Evolutionary conservation across 2,329 filamentous ascomycete genomes (phyloP), one percentile per base, ranked within the genome.

Genomic region (Fusarium udum): DNA sequence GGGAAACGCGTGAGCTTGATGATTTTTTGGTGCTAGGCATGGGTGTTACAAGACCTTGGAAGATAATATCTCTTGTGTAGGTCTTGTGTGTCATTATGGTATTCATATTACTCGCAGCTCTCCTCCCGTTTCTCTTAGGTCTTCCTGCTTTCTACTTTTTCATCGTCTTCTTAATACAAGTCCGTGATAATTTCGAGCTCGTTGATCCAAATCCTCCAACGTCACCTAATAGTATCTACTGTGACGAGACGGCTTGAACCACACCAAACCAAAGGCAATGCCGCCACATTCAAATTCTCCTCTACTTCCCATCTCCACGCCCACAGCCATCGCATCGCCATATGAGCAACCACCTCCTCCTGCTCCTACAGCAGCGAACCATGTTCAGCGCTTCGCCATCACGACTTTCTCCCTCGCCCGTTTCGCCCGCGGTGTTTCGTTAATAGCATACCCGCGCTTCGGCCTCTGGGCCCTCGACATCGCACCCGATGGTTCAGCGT

Each of bases 401-500:
- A 55, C 67, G 9, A 60, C 72, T 39, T 78, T 81, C 26, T 73
- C 75, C 14, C 51, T 72, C 32, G 70, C 78, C 13, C 80, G 80
- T 68, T 65, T 80, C 52, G 45, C 76, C 20, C 78, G 80, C 52
- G 80, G 79, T 53, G 48, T 80, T 26, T 75, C 73, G 22, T 67
- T 80, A 39, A 69, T 81, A 66, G 73, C 65, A 13, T 80, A 75
- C 49, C 78, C 78, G 18, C 75, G 73, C 61, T 66, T 80, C 12
- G 79, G 77, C 52, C 73, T 81, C 36, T 78, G 75, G 68, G 72
- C 77, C 57, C 75, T 81, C 60, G 80, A 80, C 22, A 74, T 80
- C 16, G 72, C 75, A n/a, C 55, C 69, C 14, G 76, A 73, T 62
- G 75, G 74, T 63, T 69, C 76, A 28, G 73, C 77, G 13, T 77